These are phyloP conservation scores for Jamesozyma jinghongensis DNA, from an alignment of 805 yeast species.

Conservation along the genomic window DNA sequence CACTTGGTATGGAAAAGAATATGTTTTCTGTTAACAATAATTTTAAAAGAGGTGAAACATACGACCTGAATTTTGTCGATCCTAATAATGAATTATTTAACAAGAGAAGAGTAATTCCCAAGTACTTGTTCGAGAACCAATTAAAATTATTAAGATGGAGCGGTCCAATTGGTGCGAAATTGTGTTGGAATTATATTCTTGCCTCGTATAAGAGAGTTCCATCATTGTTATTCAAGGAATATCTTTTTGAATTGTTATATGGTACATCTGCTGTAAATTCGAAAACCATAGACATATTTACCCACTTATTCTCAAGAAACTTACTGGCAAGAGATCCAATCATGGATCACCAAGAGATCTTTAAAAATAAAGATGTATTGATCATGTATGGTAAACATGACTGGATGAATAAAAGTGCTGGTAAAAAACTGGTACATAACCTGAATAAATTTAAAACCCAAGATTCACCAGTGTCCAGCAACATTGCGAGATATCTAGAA, in stretches of 20 bases:
- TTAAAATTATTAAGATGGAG: constrained; percentile 41
- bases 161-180: constrained; percentile 35
- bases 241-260: constrained; percentile 15
- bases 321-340: constrained; percentile 57
- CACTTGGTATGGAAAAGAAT: constrained; percentile 70
- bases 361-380: constrained; percentile 32
- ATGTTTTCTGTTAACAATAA: constrained; percentile 45
- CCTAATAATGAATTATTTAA: constrained; percentile 33
- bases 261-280: constrained; percentile 7
- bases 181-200: constrained; percentile 28
- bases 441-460: constrained; percentile 6
- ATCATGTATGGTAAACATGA: constrained; percentile 58
- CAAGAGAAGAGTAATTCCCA: constrained; percentile 26
- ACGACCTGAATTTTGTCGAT: constrained; percentile 32
- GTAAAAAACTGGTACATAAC: constrained; percentile 23
- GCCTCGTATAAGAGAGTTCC: constrained; percentile 26
- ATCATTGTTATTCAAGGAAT: constrained; percentile 20
- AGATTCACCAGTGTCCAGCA: constrained; percentile 4
- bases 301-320: constrained; percentile 23
- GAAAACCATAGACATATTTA: constrained; percentile 19
- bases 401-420: constrained; percentile 60
- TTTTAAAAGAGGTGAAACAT: constrained; percentile 11
- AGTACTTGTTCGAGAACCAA: constrained; percentile 27
- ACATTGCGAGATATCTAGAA: constrained; percentile 12
- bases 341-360: constrained; percentile 41